Evolutionary conservation across 805 yeast species (phyloP), one percentile per base, ranked within the genome.

Genomic region (Hanseniaspora meyeri): DNA sequence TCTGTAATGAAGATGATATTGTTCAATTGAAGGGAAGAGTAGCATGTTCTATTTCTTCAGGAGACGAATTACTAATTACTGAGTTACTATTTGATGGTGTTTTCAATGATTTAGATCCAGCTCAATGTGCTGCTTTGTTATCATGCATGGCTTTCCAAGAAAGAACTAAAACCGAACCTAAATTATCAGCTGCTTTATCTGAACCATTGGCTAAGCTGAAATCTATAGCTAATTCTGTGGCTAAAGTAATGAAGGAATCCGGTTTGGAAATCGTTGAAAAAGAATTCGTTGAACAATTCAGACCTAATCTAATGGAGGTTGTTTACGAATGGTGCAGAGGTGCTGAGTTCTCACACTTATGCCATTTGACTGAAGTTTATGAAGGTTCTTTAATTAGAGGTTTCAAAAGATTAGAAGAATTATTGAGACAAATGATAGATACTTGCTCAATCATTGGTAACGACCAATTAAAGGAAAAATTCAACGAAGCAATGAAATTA

Each of bases 131-230:
- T 12, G 87, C 97, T 0, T 71, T 93, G 54, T 71, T 93, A 53
- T 89, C 96, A 39, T 89, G 97, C 71, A 93, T 91, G 70, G 97
- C 95, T 5, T 93, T 93, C 78, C 96, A 93, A 69, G 99, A 95
- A 67, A 80, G 95, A 65, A 86, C 95, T 43, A 89, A 89, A 66
- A 95, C 87, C 65, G 77, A 81, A 0, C 93, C 96, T 53, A 79
- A 91, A 61, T 74, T 93, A 62, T 82, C 86, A 62, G 89, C 95
- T 0, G 96, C 89, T 62, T 75, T 93, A 52, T 82, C 91, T n/a
- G 97, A 89, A 65, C 97, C 98, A 3, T 77, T 87, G 66, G 83
- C 89, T 61, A 82, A 82, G 16, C 74, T 93, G 77, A 90, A 85
- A 69, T 93, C 88, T 61, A 87, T 89, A 83, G 99, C 99, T 1